A percentile compares a stretch with the other conserved stretches of the same genome.
Evolutionary conservation across 2,329 filamentous ascomycete species (phyloP).

Genomic region (Claviceps digitariae): DNA sequence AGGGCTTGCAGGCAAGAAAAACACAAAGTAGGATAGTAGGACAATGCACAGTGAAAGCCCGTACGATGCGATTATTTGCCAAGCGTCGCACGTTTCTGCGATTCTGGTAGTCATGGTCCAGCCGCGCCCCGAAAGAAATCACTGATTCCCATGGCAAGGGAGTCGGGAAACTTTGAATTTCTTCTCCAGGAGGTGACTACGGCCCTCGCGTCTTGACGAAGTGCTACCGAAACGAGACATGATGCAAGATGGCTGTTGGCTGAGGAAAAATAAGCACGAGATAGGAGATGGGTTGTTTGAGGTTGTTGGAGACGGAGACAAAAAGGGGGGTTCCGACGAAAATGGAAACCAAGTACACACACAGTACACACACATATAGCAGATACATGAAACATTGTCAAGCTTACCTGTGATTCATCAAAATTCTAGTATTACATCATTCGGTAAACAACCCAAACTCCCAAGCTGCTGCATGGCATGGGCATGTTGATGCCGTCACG

Average conservation of each 20-base stretch:
- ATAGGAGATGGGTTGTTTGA: too few species aligned
- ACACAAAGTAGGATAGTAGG: neutral
- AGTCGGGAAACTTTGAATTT: neutral
- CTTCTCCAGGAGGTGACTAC: neutral
- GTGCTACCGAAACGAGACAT: neutral
- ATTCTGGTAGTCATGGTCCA: neutral
- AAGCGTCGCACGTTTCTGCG: neutral
- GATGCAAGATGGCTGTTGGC: neutral
- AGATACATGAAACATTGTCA: neutral
- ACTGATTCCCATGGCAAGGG: neutral
- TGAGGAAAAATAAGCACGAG: too few species aligned
- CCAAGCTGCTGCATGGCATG: neutral
- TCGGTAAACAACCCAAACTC: neutral
- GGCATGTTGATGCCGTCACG: neutral
- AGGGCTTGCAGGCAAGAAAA: neutral
- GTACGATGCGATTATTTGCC: conserved; percentile 2
- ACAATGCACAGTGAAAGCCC: neutral
- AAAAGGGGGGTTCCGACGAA: neutral
- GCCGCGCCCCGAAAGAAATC: neutral
- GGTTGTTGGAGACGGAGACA: too few species aligned
- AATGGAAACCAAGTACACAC: neutral
- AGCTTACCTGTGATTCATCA: neutral
- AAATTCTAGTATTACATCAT: neutral
- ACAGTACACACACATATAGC: neutral
- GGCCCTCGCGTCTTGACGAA: neutral